Percentiles rank a stretch among this genome's conserved stretches.
phyloP scores from a whole-genome alignment of 208 protist genomes.

The Trypanosoma grayi region DNA sequence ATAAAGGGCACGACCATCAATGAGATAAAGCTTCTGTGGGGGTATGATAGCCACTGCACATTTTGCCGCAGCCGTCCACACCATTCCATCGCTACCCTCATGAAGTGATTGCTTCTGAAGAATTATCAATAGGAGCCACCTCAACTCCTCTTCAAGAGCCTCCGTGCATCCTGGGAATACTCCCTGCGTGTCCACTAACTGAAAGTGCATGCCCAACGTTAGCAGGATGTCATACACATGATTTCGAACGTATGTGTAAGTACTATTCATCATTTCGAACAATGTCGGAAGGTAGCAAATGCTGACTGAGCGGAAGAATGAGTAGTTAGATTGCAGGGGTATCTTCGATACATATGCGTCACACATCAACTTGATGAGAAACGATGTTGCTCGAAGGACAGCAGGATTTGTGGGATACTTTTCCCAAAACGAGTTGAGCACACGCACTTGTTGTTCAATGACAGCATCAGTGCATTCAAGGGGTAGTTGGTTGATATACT shows the following conservation, averaged over 20 bases:
- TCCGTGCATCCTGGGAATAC: slow-evolving; percentile 62
- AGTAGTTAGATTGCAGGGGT: slow-evolving; percentile 57
- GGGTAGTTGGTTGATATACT: slow-evolving; percentile 76
- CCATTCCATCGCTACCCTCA: slow-evolving; percentile 58
- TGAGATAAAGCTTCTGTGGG: slow-evolving; percentile 48
- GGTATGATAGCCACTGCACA: slow-evolving; percentile 68
- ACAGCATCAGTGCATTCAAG: slow-evolving; percentile 58
- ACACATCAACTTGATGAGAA: slow-evolving; percentile 85
- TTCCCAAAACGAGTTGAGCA: slow-evolving; percentile 69
- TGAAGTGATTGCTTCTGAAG: slow-evolving; percentile 56
- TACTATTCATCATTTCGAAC: slow-evolving; percentile 77
- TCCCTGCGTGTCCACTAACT: slow-evolving; percentile 75
- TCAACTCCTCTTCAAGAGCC: slow-evolving; percentile 74
- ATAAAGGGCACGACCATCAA: slow-evolving; percentile 58
- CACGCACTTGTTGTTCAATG: slow-evolving; percentile 58
- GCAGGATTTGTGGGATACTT: slow-evolving; percentile 62
- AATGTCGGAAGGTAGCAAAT: slow-evolving; percentile 79
- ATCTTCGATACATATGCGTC: slow-evolving; percentile 83
- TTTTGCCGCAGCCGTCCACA: slow-evolving; percentile 74
- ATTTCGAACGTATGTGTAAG: slow-evolving; percentile 84
- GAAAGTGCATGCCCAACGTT: slow-evolving; percentile 78
- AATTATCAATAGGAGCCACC: slow-evolving; percentile 72
- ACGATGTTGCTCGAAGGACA: slow-evolving; percentile 62
- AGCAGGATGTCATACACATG: slow-evolving; percentile 89
- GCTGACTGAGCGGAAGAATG: slow-evolving; percentile 71